Conservation (phyloP, 208 protist species). For the Leishmania lainsoni region DNA sequence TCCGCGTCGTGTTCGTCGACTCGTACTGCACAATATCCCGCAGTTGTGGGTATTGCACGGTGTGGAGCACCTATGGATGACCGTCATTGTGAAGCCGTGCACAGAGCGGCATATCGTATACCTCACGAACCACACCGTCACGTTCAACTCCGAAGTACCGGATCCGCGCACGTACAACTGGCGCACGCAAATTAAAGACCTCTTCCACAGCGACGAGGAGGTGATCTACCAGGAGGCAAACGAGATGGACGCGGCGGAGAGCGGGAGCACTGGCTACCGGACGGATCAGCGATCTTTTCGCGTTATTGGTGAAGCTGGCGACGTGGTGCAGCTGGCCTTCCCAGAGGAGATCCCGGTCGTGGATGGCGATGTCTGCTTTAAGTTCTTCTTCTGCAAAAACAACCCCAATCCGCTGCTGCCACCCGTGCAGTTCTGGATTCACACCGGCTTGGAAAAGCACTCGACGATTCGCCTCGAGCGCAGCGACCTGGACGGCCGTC, state of each 20-base stretch:
- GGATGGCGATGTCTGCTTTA: slow-evolving; percentile 63
- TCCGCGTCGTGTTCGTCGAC: slow-evolving; percentile 31
- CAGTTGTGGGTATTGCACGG: slow-evolving; percentile 49
- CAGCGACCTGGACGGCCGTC: slow-evolving; percentile 63
- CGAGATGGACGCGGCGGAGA: slow-evolving; percentile 39
- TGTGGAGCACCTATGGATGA: slow-evolving; percentile 71
- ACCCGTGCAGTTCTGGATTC: slow-evolving; percentile 78
- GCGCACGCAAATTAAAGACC: slow-evolving; percentile 57
- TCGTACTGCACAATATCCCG: slow-evolving; percentile 62
- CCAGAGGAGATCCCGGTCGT: slow-evolving; percentile 53
- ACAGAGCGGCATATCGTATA: slow-evolving; percentile 65
- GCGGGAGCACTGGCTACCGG: slow-evolving; percentile 26
- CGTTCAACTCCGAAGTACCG: slow-evolving; percentile 51
- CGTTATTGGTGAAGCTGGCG: slow-evolving; percentile 8
- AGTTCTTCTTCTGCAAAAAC: slow-evolving; percentile 75
- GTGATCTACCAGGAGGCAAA: slow-evolving; percentile 56
- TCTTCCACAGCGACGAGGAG: slow-evolving; percentile 60
- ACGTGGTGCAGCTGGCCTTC: slow-evolving; percentile 42
- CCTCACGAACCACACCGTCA: slow-evolving; percentile 54
- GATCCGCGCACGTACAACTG: slow-evolving; percentile 53
- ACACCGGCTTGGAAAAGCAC: slow-evolving; percentile 59
- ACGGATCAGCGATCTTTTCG: slow-evolving; percentile 28
- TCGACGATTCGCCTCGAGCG: slow-evolving; percentile 36
- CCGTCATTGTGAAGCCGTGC: slow-evolving; percentile 57
- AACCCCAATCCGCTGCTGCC: slow-evolving; percentile 65